Evolutionary conservation across 163 green algal genomes (phyloP), one percentile per base, ranked within the genome.

Genomic region (Chlorella variabilis): DNA sequence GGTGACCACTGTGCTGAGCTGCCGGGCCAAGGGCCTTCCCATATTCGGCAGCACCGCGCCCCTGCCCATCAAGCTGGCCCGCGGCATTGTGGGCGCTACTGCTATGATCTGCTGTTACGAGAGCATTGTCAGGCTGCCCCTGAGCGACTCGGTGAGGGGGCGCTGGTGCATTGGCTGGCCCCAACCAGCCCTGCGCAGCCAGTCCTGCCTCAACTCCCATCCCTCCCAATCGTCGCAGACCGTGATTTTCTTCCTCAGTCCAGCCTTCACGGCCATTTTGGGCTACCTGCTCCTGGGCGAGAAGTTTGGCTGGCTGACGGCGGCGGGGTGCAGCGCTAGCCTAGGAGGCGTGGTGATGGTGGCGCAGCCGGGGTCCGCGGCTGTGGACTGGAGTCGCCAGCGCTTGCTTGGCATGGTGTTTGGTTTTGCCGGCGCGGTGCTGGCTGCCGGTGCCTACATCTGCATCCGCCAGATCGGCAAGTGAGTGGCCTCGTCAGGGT

Each of bases 161-260:
- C 27, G 8, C 33, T 31, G 54, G 23, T 54, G 42, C 27, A 11
- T 29, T 63, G 18, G 39, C 31, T 29, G 5, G 18, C 25, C 34
- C 1, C 71, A 21, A 51, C 42, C 15, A 45, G 45, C 6, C 36
- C 5, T 73, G 25, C 27, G 7, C 29, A 45, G 20, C 31, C 11
- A 29, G 7, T 39, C 31, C 41, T 45, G 4, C 23, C 31, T 11
- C 39, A 34, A 7, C 18, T 34, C 15, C 23, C 25, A n/a, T 67
- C n/a, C n/a, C n/a, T n/a, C n/a, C n/a, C n/a, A n/a, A n/a, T n/a
- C n/a, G n/a, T n/a, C 45, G 68, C 84, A 88, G 83, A 88, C 84
- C 15, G 90, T 87, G 4, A 80, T 95, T 0, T 93, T 94, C 78
- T 95, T 93, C 79, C 42, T 87, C 15, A 92, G 90, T 69, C 89